These are phyloP conservation scores for Microthyrium microscopicum DNA, from an alignment of 2,329 filamentous ascomycete species.

Conservation along the genomic window DNA sequence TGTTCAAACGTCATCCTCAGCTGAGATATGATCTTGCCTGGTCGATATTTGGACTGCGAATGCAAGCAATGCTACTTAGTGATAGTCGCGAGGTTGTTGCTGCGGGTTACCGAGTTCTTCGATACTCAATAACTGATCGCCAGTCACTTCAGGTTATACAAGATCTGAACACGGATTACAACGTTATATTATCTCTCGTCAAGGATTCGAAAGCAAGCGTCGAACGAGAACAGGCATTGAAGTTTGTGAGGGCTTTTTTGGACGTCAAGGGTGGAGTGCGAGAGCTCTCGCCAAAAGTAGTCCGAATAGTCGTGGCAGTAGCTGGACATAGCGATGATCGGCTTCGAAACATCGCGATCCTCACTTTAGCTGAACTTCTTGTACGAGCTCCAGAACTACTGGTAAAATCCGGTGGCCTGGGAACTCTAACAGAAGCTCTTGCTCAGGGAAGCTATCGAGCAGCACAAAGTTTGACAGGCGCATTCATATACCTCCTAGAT, in stretches of 20 bases:
- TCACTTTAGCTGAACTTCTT: slow-evolving; percentile 84
- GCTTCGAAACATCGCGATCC: slow-evolving; percentile 73
- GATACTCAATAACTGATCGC: slow-evolving; percentile 86
- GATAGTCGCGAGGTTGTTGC: slow-evolving; percentile 93
- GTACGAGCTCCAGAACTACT: slow-evolving; percentile 70
- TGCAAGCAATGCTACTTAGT: slow-evolving; percentile 91
- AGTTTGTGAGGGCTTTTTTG: slow-evolving; percentile 86
- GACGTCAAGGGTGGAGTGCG: slow-evolving; percentile 85
- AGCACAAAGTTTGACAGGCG: slow-evolving; percentile 70
- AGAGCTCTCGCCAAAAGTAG: slow-evolving; percentile 74
- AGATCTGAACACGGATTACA: slow-evolving; percentile 73
- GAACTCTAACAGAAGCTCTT: slow-evolving; percentile 77
- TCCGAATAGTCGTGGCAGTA: slow-evolving; percentile 78
- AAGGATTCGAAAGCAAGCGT: slow-evolving; percentile 96
- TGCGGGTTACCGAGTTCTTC: slow-evolving; percentile 80
- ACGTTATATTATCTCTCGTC: slow-evolving; percentile 80
- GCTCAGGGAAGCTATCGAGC: slow-evolving; percentile 84
- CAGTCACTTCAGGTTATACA: slow-evolving; percentile 80
- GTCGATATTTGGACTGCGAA: slow-evolving; percentile 82
- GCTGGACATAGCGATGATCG: slow-evolving; percentile 77
- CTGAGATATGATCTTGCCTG: slow-evolving; percentile 94
- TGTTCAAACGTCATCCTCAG: slow-evolving; percentile 87
- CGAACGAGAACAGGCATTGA: slow-evolving; percentile 89
- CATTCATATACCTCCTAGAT: slow-evolving; percentile 83
- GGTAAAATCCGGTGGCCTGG: slow-evolving; percentile 68